Evolutionary conservation across 345 rosid genomes (phyloP).

Genomic region (Syzygium grande): DNA sequence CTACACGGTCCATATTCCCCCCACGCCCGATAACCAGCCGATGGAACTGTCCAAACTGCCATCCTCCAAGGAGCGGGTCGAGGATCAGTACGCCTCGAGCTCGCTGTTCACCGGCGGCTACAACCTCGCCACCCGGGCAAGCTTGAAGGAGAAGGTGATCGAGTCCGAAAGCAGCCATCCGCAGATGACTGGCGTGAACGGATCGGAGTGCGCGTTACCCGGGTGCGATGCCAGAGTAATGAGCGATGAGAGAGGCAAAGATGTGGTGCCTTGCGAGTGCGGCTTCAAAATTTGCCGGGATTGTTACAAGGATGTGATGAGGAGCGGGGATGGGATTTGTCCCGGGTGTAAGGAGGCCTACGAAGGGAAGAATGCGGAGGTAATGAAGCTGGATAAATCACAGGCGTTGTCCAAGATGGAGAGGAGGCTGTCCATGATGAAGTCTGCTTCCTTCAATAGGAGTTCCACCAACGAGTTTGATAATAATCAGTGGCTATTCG

Average conservation of each 20-base stretch:
- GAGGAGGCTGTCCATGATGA: slow-evolving; percentile 18
- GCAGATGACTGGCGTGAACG: slow-evolving; percentile 13
- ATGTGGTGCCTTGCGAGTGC: slow-evolving; percentile 33
- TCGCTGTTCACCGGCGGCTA: slow-evolving; percentile 42
- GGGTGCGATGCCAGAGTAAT: slow-evolving; percentile 33
- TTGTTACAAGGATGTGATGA: slow-evolving; percentile 26
- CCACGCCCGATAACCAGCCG: slow-evolving; percentile 57
- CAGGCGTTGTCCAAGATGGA: slow-evolving; percentile 5
- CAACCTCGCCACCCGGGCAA: slow-evolving; percentile 24
- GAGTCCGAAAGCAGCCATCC: slow-evolving; percentile 16
- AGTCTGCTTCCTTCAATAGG: slow-evolving; percentile 7
- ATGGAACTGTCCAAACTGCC: slow-evolving; percentile 10
- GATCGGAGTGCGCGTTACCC: slow-evolving; percentile 18
- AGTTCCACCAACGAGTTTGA: slow-evolving; percentile 21
- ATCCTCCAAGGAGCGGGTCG: neutral
- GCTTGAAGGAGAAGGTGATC: slow-evolving; percentile 23
- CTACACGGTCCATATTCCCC: slow-evolving; percentile 49
- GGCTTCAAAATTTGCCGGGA: slow-evolving; percentile 40
- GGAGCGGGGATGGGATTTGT: slow-evolving; percentile 27
- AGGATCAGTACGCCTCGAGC: slow-evolving; percentile 16
- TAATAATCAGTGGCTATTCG: slow-evolving; percentile 30
- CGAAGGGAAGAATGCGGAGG: slow-evolving; percentile 11
- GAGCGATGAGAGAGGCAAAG: slow-evolving; percentile 20
- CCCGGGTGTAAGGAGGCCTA: slow-evolving; percentile 48
- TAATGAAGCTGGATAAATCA: neutral